These are phyloP conservation scores for Salix caprea DNA, from an alignment of 345 rosid genomes.

Conservation along the genomic window DNA sequence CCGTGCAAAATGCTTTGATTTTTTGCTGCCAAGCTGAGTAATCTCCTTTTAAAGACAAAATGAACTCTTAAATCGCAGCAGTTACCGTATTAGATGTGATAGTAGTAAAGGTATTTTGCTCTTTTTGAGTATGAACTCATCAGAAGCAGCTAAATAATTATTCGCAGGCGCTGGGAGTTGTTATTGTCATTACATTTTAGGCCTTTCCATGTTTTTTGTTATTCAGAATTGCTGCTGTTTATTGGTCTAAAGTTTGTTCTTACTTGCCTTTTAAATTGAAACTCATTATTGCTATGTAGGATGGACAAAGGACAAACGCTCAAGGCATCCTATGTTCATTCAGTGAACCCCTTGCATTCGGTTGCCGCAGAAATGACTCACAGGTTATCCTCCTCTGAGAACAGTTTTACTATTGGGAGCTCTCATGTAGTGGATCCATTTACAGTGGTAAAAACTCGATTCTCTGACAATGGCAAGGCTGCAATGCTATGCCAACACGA, in stretches of 20 bases:
- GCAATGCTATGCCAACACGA: conserved; percentile 61
- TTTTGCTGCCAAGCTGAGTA: neutral
- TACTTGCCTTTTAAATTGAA: conserved; percentile 2
- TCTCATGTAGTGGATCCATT: conserved; percentile 49
- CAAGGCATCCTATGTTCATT: conserved; percentile 65
- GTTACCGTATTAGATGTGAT: neutral
- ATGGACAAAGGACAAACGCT: conserved; percentile 69
- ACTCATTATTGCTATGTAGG: conserved; percentile 27
- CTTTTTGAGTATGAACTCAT: neutral
- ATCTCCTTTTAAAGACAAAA: neutral
- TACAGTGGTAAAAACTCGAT: conserved; percentile 54
- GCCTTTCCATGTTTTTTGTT: neutral
- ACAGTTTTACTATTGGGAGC: conserved; percentile 61
- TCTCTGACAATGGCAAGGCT: conserved; percentile 55
- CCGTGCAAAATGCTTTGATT: neutral
- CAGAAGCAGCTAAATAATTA: neutral
- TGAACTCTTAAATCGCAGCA: neutral
- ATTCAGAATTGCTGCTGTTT: neutral
- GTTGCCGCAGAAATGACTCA: conserved; percentile 79
- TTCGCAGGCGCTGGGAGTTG: neutral
- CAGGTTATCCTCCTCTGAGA: conserved; percentile 50
- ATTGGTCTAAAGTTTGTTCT: neutral
- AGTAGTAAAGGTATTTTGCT: neutral
- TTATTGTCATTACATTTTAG: neutral
- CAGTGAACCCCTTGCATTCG: conserved; percentile 46